These are phyloP conservation scores for Flaveria ramosissima DNA, from an alignment of 129 eudicot species.

Conservation along the genomic window DNA sequence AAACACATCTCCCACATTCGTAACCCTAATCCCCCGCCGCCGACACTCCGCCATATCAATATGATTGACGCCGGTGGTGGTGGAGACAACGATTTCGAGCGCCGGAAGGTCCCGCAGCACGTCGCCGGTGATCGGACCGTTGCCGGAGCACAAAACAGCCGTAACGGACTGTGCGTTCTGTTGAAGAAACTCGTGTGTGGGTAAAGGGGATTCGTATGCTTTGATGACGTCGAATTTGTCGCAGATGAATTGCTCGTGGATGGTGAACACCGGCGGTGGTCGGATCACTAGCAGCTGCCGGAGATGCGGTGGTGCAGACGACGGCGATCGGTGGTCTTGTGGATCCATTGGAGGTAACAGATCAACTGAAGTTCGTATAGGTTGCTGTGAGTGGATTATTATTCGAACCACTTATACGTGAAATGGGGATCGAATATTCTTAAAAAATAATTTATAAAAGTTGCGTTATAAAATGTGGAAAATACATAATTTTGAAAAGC, in stretches of 20 bases:
- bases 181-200: conserved; percentile 31
- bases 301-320: conserved; percentile 3
- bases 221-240: conserved; percentile 27
- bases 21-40: conserved; percentile 16
- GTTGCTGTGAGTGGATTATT: neutral
- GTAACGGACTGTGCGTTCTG: conserved; percentile 15
- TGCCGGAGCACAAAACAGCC: conserved; percentile 26
- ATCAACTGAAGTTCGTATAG: neutral
- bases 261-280: conserved; percentile 21
- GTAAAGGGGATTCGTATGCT: conserved; percentile 34
- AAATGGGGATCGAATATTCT: too few relatives aligned
- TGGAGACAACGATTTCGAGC: conserved; percentile 21
- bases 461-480: too few relatives aligned
- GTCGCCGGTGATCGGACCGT: conserved; percentile 22
- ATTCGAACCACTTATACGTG: too few relatives aligned
- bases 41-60: conserved; percentile 32
- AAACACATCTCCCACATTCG: conserved; percentile 28
- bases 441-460: too few relatives aligned
- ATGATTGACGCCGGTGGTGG: conserved; percentile 28
- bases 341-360: neutral
- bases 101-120: conserved; percentile 21
- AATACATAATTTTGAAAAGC: too few relatives aligned
- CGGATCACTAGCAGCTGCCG: conserved; percentile 28
- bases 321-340: conserved; percentile 17
- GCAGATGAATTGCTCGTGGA: conserved; percentile 27